Percentiles rank a stretch among this genome's conserved stretches.
phyloP scores from a whole-genome alignment of 352 stramenopile species.

The Lagenidium giganteum region DNA sequence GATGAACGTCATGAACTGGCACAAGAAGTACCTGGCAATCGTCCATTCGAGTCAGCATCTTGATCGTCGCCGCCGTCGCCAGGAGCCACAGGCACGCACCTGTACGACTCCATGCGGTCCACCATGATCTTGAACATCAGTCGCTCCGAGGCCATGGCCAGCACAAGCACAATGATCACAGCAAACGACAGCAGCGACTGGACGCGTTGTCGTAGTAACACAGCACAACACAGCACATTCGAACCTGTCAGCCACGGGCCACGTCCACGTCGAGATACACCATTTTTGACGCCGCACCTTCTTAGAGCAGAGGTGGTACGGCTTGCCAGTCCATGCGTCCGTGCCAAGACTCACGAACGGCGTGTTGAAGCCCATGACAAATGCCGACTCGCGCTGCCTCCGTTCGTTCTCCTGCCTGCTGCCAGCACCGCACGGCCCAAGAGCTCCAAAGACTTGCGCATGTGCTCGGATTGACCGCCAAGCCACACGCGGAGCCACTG shows the following conservation, averaged over 20 bases:
- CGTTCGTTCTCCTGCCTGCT: too few species aligned
- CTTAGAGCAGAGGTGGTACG: constrained; percentile 77
- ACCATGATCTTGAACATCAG: constrained; percentile 88
- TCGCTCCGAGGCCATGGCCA: constrained; percentile 75
- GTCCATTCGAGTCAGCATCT: background rate
- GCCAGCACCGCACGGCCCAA: too few species aligned
- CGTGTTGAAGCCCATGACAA: constrained; percentile 62
- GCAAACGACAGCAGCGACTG: constrained; percentile 76
- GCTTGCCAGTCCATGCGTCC: constrained; percentile 79
- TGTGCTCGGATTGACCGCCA: too few species aligned
- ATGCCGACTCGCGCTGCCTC: too few species aligned
- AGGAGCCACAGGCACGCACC: constrained; percentile 31
- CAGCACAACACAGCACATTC: background rate
- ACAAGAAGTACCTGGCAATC: constrained; percentile 73
- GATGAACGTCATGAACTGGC: constrained; percentile 83
- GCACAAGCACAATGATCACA: constrained; percentile 65
- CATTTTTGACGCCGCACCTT: constrained; percentile 37
- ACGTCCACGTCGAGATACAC: background rate
- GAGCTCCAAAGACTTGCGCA: too few species aligned
- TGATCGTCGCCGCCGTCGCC: too few species aligned
- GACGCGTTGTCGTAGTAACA: too few species aligned
- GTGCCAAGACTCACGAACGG: constrained; percentile 80
- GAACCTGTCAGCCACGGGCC: background rate
- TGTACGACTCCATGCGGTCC: constrained; percentile 87
- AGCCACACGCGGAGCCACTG: too few species aligned